Evolutionary conservation across 1,284 basidiomycete species (phyloP).

Genomic region (Cystobasidiaceae sp.): DNA sequence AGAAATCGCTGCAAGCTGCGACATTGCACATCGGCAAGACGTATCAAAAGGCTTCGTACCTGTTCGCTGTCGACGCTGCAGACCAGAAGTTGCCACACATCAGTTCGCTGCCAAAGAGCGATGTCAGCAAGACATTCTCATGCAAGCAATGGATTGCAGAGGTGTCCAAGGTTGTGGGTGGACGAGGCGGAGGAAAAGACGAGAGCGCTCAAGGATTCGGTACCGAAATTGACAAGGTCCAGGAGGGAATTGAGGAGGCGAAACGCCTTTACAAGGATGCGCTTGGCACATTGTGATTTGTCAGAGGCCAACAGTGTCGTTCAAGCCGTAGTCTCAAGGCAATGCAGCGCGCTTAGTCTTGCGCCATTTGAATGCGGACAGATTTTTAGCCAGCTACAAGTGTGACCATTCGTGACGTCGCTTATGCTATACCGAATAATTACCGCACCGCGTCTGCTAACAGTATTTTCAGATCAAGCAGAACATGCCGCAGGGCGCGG

Average conservation of each 20-base stretch:
- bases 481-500: slow-evolving; percentile 78
- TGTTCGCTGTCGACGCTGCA: slow-evolving; percentile 65
- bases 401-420: background rate
- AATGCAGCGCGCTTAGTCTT: too few relatives aligned
- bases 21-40: slow-evolving; percentile 56
- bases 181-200: slow-evolving; percentile 87
- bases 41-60: slow-evolving; percentile 75
- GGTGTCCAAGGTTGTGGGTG: slow-evolving; percentile 71
- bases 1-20: slow-evolving; percentile 27
- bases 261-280: slow-evolving; percentile 21
- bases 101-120: slow-evolving; percentile 72
- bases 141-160: slow-evolving; percentile 77
- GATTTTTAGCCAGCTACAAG: background rate
- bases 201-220: slow-evolving; percentile 85
- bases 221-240: slow-evolving; percentile 58
- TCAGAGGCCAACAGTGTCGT: too few relatives aligned
- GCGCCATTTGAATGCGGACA: background rate
- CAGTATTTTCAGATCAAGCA: slow-evolving; percentile 33
- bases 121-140: slow-evolving; percentile 59
- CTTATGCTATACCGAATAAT: background rate
- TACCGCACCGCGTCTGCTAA: slow-evolving; percentile 20
- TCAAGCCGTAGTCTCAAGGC: too few relatives aligned
- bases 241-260: slow-evolving; percentile 55
- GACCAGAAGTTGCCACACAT: slow-evolving; percentile 75
- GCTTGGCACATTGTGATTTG: slow-evolving; percentile 14